phyloP scores from a whole-genome alignment of 306 rosid species.

The Albizia julibrissin region DNA sequence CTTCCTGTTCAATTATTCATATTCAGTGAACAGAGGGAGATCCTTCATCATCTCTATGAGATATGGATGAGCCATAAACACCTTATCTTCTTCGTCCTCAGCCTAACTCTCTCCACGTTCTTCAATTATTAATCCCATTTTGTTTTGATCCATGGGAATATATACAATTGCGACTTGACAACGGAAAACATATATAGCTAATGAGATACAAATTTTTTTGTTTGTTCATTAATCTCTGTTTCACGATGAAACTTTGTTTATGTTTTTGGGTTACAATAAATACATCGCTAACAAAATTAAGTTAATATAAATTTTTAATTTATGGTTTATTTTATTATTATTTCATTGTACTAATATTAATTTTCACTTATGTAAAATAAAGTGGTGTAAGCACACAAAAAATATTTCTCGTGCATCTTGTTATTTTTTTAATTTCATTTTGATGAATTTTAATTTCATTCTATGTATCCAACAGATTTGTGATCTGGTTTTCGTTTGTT shows the following conservation, averaged over 20 bases:
- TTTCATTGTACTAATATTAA: too few species aligned
- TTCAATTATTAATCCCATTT: not conserved
- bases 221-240: not conserved
- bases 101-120: not conserved
- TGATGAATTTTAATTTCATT: not conserved
- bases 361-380: too few species aligned
- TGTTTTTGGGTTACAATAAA: not conserved
- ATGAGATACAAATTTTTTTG: not conserved
- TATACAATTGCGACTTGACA: not conserved
- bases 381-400: too few species aligned
- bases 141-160: not conserved
- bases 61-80: not conserved
- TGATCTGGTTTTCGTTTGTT: not conserved
- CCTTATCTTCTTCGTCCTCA: not conserved
- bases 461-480: not conserved
- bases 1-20: not conserved
- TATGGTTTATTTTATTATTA: too few species aligned
- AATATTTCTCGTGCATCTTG: too few species aligned
- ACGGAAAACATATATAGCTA: not conserved
- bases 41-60: not conserved
- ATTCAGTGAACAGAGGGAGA: not conserved
- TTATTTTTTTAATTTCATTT: not conserved
- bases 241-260: not conserved
- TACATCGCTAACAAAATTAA: not conserved
- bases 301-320: too few species aligned